Conservation (phyloP, 108 stramenopile species). For the Nitzschia palea region DNA sequence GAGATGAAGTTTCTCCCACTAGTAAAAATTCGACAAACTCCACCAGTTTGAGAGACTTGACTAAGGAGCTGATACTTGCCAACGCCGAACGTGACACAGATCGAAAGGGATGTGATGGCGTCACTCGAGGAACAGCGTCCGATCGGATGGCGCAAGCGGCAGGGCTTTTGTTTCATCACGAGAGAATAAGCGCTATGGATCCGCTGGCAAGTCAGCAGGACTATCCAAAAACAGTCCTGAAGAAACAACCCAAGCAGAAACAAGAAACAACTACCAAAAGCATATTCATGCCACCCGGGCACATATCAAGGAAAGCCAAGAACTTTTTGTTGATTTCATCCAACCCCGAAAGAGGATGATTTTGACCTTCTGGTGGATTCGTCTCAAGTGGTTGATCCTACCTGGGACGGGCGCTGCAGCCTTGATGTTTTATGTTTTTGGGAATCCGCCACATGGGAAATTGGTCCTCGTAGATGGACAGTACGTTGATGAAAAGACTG, state of each 20-base stretch:
- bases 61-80: background rate
- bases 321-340: background rate
- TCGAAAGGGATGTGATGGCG: background rate
- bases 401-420: background rate
- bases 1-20: background rate
- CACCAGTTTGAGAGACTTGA: background rate
- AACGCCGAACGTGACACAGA: background rate
- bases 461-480: background rate
- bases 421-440: slow-evolving; percentile 26
- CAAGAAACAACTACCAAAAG: background rate
- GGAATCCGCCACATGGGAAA: slow-evolving; percentile 22
- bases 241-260: background rate
- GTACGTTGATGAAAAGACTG: background rate
- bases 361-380: background rate
- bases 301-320: background rate
- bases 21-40: background rate
- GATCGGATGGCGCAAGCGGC: background rate
- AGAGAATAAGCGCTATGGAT: too few species aligned
- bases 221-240: too few species aligned
- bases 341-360: background rate
- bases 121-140: background rate
- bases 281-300: background rate
- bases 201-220: too few species aligned
- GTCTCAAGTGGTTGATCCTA: background rate
- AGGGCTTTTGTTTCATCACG: background rate